Base-by-base conservation (phyloP, 768 basidiomycete genomes). In the Royoungia palumana region DNA sequence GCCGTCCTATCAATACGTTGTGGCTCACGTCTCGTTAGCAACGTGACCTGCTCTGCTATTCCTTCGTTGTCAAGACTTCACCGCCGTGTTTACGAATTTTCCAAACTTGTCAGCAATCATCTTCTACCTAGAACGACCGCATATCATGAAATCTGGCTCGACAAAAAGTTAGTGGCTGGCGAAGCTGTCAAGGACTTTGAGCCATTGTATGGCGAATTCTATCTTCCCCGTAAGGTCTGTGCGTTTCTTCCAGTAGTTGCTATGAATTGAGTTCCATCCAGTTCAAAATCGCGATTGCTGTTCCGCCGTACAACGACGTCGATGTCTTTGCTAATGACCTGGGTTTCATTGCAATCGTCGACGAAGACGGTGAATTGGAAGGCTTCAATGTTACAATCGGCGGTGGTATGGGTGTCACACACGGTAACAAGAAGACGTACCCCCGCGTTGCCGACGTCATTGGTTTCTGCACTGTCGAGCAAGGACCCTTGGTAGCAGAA, bases 391-490 rank as follows among this genome's bases (percentile, higher is more conserved):
- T 99, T 44, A 70, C 85, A 14, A 75, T 91, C 37, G 96, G 96
- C 48, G 96, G 96, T 58, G 96, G 96, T 41, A 99, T 99, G 96
- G 96, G 96, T 68, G 96, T 97, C 37, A 98, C 96, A 1, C 95
- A 98, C 60, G 93, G 93, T 28, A 95, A 92, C 78, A 98, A 97
- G 76, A 94, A 96, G 76, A 99, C 96, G 0, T 98, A 98, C 66
- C 96, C 96, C 39, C 86, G 96, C 44, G 69, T 85, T 38, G 93
- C 82, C 24, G 85, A 86, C 60, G 71, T 96, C 40, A 80, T 99
- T 53, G 96, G 96, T 43, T 99, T 98, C 77, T 93, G 92, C 61
- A 89, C 87, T 2, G 72, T 81, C 6, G 91, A 94, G 44, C 86
- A 98, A 63, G 94, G 89, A 45, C 78, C 79, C 59, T 73, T 80